These are phyloP conservation scores for Senna tora DNA, from an alignment of 306 rosid genomes.

Conservation along the genomic window DNA sequence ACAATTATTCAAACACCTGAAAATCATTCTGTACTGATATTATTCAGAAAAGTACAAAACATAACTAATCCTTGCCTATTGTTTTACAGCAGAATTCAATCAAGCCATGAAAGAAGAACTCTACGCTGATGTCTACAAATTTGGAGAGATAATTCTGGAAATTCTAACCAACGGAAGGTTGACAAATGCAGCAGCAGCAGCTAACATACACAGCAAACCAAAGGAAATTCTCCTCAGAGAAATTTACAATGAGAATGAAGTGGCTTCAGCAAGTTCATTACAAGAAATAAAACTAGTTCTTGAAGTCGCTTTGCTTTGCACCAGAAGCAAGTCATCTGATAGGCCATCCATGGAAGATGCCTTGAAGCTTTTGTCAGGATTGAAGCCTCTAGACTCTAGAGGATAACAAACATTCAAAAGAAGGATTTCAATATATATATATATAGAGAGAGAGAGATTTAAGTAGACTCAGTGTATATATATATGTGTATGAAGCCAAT, in stretches of 20 bases:
- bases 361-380: conserved; percentile 68
- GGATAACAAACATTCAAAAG: conserved; percentile 39
- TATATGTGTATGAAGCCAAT: background rate
- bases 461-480: background rate
- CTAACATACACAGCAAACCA: conserved; percentile 60
- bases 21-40: background rate
- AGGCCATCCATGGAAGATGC: conserved; percentile 79
- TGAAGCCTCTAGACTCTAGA: conserved; percentile 47
- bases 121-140: conserved; percentile 65
- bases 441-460: no score
- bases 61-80: conserved; percentile 2
- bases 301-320: conserved; percentile 77
- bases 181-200: conserved; percentile 60
- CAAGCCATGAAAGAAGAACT: conserved; percentile 67
- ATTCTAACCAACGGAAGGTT: conserved; percentile 65
- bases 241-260: conserved; percentile 61
- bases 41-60: background rate
- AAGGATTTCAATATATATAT: conserved; percentile 24
- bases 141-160: conserved; percentile 75
- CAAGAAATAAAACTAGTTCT: conserved; percentile 61
- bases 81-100: conserved; percentile 54
- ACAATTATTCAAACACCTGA: conserved; percentile 15
- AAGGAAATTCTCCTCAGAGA: conserved; percentile 64
- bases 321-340: conserved; percentile 59
- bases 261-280: conserved; percentile 46